phyloP scores from a whole-genome alignment of 1,139 yeast genomes.

The Yamadazyma atlantica region DNA sequence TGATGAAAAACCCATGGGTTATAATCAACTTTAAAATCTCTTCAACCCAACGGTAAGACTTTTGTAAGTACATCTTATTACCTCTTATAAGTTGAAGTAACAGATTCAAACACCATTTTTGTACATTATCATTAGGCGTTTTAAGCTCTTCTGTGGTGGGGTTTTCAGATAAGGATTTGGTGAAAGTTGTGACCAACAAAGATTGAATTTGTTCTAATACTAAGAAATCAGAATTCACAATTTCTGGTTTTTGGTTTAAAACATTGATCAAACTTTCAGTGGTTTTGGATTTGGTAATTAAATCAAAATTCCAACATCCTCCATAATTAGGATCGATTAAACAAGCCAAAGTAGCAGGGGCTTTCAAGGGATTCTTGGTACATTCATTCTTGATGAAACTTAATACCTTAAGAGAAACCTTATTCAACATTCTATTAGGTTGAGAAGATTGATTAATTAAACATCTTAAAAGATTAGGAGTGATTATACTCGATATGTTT shows the following conservation, averaged over 20 bases:
- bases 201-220: slow-evolving; percentile 21
- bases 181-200: slow-evolving; percentile 25
- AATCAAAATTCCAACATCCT: slow-evolving; percentile 74
- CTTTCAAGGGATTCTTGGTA: slow-evolving; percentile 37
- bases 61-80: slow-evolving; percentile 31
- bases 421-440: slow-evolving; percentile 62
- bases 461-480: slow-evolving; percentile 72
- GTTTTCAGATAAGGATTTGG: slow-evolving; percentile 23
- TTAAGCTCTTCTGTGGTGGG: slow-evolving; percentile 16
- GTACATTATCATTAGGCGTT: slow-evolving; percentile 40
- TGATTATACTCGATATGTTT: slow-evolving; percentile 47
- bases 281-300: slow-evolving; percentile 72
- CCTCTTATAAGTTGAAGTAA: slow-evolving; percentile 56
- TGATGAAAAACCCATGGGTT: slow-evolving; percentile 54
- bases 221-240: slow-evolving; percentile 12
- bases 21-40: slow-evolving; percentile 53
- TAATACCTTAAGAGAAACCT: slow-evolving; percentile 58
- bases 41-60: slow-evolving; percentile 30
- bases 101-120: slow-evolving; percentile 71
- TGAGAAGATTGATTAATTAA: slow-evolving; percentile 78
- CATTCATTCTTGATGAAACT: slow-evolving; percentile 40
- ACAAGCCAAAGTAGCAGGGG: slow-evolving; percentile 48
- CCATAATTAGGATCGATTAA: slow-evolving; percentile 53
- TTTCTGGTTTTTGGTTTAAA: slow-evolving; percentile 21
- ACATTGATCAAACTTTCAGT: slow-evolving; percentile 49